Evolutionary conservation across 1,139 yeast species (phyloP), one percentile per base, ranked within the genome.

Genomic region (Protomyces inouyei): DNA sequence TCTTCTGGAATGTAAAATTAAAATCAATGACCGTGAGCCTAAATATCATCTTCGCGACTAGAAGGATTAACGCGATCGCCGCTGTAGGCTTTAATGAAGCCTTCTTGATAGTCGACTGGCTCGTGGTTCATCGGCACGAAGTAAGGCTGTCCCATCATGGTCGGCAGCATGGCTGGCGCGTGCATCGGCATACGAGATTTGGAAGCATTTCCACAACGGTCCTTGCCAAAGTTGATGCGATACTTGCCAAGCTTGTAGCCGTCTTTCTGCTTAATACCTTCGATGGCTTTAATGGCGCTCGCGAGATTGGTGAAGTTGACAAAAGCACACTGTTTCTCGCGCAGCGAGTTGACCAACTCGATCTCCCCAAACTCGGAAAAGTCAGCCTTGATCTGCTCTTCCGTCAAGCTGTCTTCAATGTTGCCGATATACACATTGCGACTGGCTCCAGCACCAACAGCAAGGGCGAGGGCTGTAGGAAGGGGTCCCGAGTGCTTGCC

Each of bases 401-500:
- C 86, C 68, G 82, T 79, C 65, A 83, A 78, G 68, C 82, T 85
- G 40, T 79, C 79, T 66, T 82, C 83, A 65, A 83, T 79, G 68
- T 82, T 85, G 38, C 98, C 97, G 69, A 93, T 83, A 75, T 92
- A 93, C 48, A 93, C 85, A 74, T 93, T 93, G 76, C 98, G 83
- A 35, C 92, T 84, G 1, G 97, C 98, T 54, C 97, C 97, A 63
- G 86, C 86, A n/a, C 93, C 83, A n/a, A 91, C 95, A 1, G 96
- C 96, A 68, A 85, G 77, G 6, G 90, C 84, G 67, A 92, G 80
- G 3, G 88, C 87, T 69, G 87, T 86, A n/a, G 90, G 84, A 66
- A 92, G 79, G 0, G 96, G 93, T 9, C 97, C 97, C 1, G 96
- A 85, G 74, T 90, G 96, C 73, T 88, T 89, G 59, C 98, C 98